phyloP scores from a whole-genome alignment of 208 protist species.

The Crithidia expoeki region DNA sequence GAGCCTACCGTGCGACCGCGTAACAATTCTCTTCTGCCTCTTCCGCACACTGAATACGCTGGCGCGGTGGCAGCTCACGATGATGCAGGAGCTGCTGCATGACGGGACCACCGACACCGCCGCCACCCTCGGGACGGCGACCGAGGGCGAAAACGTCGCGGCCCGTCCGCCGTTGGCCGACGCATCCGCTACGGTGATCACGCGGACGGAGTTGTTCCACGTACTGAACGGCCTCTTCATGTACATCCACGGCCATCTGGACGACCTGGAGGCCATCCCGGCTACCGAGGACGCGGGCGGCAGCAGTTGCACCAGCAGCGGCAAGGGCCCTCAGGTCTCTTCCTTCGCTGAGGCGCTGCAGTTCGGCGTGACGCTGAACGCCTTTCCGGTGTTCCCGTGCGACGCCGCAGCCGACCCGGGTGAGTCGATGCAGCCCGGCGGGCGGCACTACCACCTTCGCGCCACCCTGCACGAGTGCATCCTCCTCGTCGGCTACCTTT shows the following conservation, averaged over 20 bases:
- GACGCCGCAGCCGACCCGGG: conserved; percentile 2
- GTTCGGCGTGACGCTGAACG: conserved; percentile 70
- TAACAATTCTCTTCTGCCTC: conserved; percentile 67
- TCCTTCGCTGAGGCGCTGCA: conserved; percentile 79
- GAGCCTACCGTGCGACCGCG: conserved; percentile 40
- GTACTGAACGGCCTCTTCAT: conserved; percentile 70
- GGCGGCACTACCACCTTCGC: conserved; percentile 51
- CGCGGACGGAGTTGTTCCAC: conserved; percentile 78
- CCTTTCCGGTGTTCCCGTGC: conserved; percentile 45
- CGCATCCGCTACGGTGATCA: conserved; percentile 41
- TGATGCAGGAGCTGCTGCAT: conserved; percentile 71
- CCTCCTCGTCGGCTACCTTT: conserved; percentile 81
- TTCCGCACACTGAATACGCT: conserved; percentile 78
- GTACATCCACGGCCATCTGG: conserved; percentile 61
- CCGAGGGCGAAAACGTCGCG: conserved; percentile 16
- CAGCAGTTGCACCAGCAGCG: not conserved
- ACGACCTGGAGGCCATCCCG: conserved; percentile 65
- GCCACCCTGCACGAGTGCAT: conserved; percentile 83
- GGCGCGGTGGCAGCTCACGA: conserved; percentile 72
- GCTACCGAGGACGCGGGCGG: conserved; percentile 18
- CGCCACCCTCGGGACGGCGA: conserved; percentile 13
- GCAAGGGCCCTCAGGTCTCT: conserved; percentile 24
- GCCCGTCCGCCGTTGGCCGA: conserved; percentile 9
- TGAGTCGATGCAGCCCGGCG: conserved; percentile 32
- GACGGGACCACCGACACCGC: conserved; percentile 31